Evolutionary conservation across 345 rosid species (phyloP).

Genomic region (Linum tenue): DNA sequence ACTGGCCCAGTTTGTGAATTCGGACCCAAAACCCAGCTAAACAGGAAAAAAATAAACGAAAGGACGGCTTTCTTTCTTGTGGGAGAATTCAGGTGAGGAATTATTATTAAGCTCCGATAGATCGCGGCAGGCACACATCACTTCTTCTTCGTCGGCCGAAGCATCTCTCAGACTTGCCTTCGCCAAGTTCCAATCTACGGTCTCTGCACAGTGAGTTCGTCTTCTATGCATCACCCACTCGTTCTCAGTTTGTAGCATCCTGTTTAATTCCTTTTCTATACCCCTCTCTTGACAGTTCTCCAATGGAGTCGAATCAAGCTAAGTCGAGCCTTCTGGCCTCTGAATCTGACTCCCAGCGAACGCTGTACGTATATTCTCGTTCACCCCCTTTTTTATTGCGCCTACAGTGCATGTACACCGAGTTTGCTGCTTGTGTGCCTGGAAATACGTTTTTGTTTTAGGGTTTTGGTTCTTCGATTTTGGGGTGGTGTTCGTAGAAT

Average conservation of each 20-base stretch:
- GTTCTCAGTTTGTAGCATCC: background rate
- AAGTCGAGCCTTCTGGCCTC: constrained; percentile 9
- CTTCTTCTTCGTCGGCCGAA: background rate
- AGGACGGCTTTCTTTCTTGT: background rate
- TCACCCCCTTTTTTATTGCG: background rate
- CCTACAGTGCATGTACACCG: background rate
- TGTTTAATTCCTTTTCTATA: too few species aligned
- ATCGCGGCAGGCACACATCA: background rate
- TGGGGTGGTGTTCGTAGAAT: constrained; percentile 3
- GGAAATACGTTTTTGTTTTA: background rate
- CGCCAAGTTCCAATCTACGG: background rate
- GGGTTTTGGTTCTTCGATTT: background rate
- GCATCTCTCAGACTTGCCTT: background rate
- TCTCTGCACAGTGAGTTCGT: background rate
- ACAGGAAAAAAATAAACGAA: too few species aligned
- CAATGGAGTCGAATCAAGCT: constrained; percentile 17
- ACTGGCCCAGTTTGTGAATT: background rate
- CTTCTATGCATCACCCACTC: background rate
- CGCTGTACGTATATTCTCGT: constrained; percentile 27
- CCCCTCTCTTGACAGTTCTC: background rate
- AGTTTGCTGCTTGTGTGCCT: background rate
- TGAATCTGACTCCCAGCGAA: constrained; percentile 17
- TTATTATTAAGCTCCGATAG: background rate
- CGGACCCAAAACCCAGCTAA: background rate
- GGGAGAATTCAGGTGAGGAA: background rate